Conservation (phyloP, 1,284 basidiomycete species). For the Xanthoconium separans region DNA sequence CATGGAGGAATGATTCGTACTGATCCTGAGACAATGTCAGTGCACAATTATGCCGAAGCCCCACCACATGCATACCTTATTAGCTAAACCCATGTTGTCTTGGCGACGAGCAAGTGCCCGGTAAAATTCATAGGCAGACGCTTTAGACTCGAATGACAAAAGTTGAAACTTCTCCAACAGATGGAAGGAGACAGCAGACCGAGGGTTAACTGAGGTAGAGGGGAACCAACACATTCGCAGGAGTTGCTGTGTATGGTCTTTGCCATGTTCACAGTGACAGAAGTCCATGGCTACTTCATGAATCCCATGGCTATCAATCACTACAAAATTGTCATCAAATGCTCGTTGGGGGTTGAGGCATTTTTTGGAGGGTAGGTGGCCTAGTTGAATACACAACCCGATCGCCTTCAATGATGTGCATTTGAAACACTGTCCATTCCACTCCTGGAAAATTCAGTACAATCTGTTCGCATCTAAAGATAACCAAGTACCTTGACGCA, state of each 20-base stretch:
- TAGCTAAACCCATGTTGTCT: constrained; percentile 18
- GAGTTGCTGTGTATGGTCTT: constrained; percentile 19
- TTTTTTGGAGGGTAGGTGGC: background rate
- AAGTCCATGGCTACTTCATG: constrained; percentile 19
- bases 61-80: background rate
- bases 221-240: constrained; percentile 20
- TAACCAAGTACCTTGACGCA: background rate
- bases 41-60: background rate
- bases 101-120: constrained; percentile 11
- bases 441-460: background rate
- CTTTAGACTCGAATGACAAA: constrained; percentile 24
- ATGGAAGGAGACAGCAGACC: constrained; percentile 24
- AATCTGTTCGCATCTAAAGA: background rate
- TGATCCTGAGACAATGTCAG: constrained; percentile 18
- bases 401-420: background rate
- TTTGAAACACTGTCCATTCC: background rate
- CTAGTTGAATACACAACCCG: background rate
- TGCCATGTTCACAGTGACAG: constrained; percentile 13
- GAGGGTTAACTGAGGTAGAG: constrained; percentile 18
- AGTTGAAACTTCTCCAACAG: constrained; percentile 26
- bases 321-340: background rate
- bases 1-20: constrained; percentile 23
- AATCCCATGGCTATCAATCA: constrained; percentile 1
- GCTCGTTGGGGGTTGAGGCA: background rate
- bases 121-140: constrained; percentile 28